Percentiles rank a stretch among this genome's conserved stretches.
Conservation (phyloP, 202 grass and related monocot species). For the Elaeis oleifera region DNA sequence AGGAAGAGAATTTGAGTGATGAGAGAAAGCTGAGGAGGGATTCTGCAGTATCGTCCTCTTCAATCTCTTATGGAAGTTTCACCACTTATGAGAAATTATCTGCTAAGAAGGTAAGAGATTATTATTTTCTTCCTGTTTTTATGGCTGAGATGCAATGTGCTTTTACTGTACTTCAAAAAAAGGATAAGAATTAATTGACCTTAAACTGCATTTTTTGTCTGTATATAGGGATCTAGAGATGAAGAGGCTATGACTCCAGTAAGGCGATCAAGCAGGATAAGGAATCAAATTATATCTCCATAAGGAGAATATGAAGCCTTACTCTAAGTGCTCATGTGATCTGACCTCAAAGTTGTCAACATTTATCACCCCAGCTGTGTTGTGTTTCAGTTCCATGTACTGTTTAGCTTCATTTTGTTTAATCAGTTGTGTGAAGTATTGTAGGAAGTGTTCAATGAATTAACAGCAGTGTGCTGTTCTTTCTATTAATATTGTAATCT, state of each 20-base stretch:
- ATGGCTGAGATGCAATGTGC: not conserved
- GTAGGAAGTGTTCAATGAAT: slow-evolving; percentile 3
- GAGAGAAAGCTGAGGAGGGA: slow-evolving; percentile 45
- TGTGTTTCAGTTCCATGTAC: not conserved
- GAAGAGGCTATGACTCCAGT: slow-evolving; percentile 79
- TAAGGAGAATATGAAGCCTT: slow-evolving; percentile 22
- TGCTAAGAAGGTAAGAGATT: slow-evolving; percentile 59
- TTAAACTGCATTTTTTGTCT: slow-evolving; percentile 5
- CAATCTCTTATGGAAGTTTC: slow-evolving; percentile 73
- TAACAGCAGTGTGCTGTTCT: slow-evolving; percentile 58
- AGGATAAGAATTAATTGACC: not conserved
- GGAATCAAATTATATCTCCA: slow-evolving; percentile 40
- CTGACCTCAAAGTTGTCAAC: slow-evolving; percentile 22
- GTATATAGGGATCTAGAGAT: slow-evolving; percentile 41
- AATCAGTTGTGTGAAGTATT: slow-evolving; percentile 7
- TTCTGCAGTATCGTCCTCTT: slow-evolving; percentile 33
- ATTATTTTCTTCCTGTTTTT: not conserved
- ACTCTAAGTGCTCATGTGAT: slow-evolving; percentile 19
- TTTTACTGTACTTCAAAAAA: not conserved
- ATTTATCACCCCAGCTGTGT: slow-evolving; percentile 1
- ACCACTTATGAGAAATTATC: slow-evolving; percentile 64
- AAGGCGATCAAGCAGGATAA: slow-evolving; percentile 67
- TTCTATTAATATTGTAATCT: not conserved
- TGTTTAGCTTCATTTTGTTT: not conserved
- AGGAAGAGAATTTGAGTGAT: slow-evolving; percentile 17